Evolutionary conservation across 164 flowering plant species (phyloP), one percentile per base, ranked within the genome.

Genomic region (Aristolochia californica): DNA sequence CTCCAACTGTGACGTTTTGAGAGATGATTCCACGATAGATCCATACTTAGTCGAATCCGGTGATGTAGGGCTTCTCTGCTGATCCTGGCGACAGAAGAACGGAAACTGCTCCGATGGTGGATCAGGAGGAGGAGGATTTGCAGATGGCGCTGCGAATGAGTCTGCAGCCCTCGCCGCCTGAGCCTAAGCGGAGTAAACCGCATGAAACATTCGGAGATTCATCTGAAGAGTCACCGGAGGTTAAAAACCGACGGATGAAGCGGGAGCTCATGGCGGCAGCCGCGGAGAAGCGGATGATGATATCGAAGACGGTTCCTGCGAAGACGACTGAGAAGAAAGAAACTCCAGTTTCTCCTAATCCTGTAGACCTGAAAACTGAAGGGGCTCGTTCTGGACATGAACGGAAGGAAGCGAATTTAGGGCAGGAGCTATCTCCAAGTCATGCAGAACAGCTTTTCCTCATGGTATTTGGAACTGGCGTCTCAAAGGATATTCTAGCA

Each of bases 191-290:
- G 66, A 89, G 89, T 73, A 86, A 78, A 67, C 86, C 94, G 5
- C 63, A 75, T 65, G 90, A 85, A 43, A 65, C 51, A n/a, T 74
- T 57, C 5, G 79, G 68, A 5, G 60, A 53, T 30, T 20, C 34
- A 21, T 67, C 44, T 49, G 76, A 68, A 40, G 87, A 76, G 67
- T 77, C 89, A 27, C 72, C 78, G 62, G 91, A 85, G 68, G 75
- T 58, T 18, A 72, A 68, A 68, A 70, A 57, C 55, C 75, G 94
- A 60, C 65, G 77, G 52, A n/a, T 69, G 61, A 85, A 80, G 81
- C 74, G 98, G 51, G 98, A 93, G 74, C 70, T 83, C 21, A 85
- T 75, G 90, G 96, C 95, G 3, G 88, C 96, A 1, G 97, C 99
- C 0, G 99, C 97, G 0, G 99, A 93, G 80, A 85, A 74, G 78